Percentiles rank a stretch among this genome's conserved stretches.
These are phyloP conservation scores for Pyrenophora graminea DNA, from an alignment of 2,329 filamentous ascomycete genomes.

Conservation along the genomic window DNA sequence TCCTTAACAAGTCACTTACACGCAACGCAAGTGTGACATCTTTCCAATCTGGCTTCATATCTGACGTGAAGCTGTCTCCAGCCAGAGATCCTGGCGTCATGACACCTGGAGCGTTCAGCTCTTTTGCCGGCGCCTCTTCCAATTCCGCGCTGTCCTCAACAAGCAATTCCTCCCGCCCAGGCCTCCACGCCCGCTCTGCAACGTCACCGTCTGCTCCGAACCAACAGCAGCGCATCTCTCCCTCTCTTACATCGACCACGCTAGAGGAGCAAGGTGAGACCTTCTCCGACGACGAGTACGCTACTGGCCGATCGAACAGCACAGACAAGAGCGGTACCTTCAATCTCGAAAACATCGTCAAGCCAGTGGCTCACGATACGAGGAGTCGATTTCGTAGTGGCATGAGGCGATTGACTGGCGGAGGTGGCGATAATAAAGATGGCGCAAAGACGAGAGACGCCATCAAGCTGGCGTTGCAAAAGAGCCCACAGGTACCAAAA, in stretches of 20 bases:
- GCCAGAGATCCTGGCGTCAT: conserved; percentile 57
- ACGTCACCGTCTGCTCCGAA: conserved; percentile 72
- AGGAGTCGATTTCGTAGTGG: conserved; percentile 55
- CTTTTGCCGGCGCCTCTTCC: conserved; percentile 33
- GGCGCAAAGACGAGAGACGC: conserved; percentile 44
- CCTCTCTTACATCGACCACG: conserved; percentile 64
- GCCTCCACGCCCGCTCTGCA: conserved; percentile 78
- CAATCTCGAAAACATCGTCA: conserved; percentile 58
- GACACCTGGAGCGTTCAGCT: conserved; percentile 62
- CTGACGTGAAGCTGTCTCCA: conserved; percentile 68
- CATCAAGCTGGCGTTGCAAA: conserved; percentile 43
- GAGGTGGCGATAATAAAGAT: conserved; percentile 50
- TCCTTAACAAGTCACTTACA: conserved; percentile 78
- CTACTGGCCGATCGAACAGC: conserved; percentile 48
- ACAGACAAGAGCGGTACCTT: conserved; percentile 30
- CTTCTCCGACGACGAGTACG: conserved; percentile 76
- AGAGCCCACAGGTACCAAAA: conserved; percentile 55
- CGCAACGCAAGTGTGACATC: conserved; percentile 72
- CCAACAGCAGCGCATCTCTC: conserved; percentile 50
- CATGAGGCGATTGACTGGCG: conserved; percentile 66
- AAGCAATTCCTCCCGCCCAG: conserved; percentile 57
- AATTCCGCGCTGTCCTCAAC: conserved; percentile 24
- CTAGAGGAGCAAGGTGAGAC: conserved; percentile 77
- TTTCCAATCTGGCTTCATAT: conserved; percentile 82
- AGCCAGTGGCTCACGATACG: conserved; percentile 61